phyloP scores from a whole-genome alignment of 345 rosid species.

The Ceriops decandra region DNA sequence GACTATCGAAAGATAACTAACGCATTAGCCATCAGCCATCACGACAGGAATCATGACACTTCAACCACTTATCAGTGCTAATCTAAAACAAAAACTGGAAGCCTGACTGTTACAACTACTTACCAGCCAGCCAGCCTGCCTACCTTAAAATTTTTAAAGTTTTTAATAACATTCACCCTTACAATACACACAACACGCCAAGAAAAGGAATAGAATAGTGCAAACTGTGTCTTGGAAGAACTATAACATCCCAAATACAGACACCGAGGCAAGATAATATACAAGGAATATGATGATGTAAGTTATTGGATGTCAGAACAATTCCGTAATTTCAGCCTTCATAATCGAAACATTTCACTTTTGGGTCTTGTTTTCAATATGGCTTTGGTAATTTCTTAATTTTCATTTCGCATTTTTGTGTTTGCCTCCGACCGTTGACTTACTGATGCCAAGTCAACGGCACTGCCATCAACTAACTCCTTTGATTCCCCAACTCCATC shows the following conservation, averaged over 20 bases:
- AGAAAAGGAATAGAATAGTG: background rate
- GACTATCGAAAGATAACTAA: too few species aligned
- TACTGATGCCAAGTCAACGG: constrained; percentile 18
- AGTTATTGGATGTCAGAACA: background rate
- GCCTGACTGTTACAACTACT: too few species aligned
- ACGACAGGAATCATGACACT: too few species aligned
- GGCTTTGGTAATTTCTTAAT: background rate
- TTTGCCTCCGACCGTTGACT: constrained; percentile 16
- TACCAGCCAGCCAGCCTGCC: too few species aligned
- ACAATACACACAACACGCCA: background rate
- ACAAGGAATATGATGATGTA: background rate
- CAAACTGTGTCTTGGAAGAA: background rate
- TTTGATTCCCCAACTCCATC: constrained; percentile 38
- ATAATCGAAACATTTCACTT: constrained; percentile 11
- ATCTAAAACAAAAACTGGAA: too few species aligned
- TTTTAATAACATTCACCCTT: background rate
- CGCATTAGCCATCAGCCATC: too few species aligned
- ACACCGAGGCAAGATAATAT: constrained; percentile 1
- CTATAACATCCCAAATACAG: constrained; percentile 5
- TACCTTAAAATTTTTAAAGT: too few species aligned
- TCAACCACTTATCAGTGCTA: too few species aligned
- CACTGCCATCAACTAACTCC: constrained; percentile 14
- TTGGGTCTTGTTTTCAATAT: background rate
- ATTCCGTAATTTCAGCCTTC: constrained; percentile 7
- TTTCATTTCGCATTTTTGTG: constrained; percentile 14